Base-by-base conservation (phyloP, 306 rosid genomes). In the Pachyrhizus erosus region DNA sequence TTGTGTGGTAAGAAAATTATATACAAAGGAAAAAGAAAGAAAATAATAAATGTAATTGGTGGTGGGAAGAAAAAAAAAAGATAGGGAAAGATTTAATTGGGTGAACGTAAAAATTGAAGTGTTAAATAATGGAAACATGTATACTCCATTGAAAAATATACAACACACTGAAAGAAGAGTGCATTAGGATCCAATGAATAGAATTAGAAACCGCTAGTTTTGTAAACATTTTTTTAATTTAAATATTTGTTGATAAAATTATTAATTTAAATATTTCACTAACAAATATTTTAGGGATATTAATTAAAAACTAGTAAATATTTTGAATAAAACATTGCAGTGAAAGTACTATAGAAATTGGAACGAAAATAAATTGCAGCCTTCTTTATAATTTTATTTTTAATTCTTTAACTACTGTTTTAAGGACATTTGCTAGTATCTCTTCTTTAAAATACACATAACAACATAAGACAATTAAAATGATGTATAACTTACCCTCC, bases 401-500 rank as follows among this genome's bases (percentile, higher is more conserved):
- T 0, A 49, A 49, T 14, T 49, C 55, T 14, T 49, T 49, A 49
- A 49, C 20, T 1, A 49, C 8, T 14, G 17, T 46, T 49, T 46
- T 46, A 46, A 46, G 3, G 18, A 13, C 11, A 51, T 6, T 17
- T 51, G 27, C 9, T 9, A 55, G 14, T 55, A 11, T 57, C 7
- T 52, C 8, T 52, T 18, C 6, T 57, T 23, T 57, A 26, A 60
- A 60, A 60, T 5, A 26, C 8, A 5, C 7, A 23, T 11, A 12
- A 57, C 7, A 23, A 23, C 4, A 23, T 21, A 4, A 23, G 17
- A 5, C 14, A 11, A 15, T 48, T 3, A 43, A 48, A 14, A 12
- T 21, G 11, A 37, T 9, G 37, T 17, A 11, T 37, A 69, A 18
- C 66, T 80, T 9, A 85, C 91, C 84, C 2, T 78, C 51, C 43